Base-by-base conservation (phyloP, 495 filamentous ascomycete species). In the Apodospora peruviana region DNA sequence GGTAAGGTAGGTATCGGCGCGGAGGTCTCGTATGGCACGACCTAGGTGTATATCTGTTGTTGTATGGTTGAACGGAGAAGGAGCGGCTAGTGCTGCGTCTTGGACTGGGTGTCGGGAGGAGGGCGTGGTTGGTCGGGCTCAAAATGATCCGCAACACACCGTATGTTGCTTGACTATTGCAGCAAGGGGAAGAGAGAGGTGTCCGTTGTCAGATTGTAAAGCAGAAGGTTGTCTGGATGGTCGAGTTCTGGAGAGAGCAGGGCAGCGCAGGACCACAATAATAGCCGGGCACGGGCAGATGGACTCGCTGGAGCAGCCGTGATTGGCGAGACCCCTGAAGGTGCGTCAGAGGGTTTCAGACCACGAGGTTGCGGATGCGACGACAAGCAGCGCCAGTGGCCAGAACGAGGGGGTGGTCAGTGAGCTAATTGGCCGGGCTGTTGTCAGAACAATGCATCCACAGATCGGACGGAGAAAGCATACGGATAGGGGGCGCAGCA, bases 271-370 rank as follows among this genome's bases (percentile, higher is more conserved):
- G 19, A 22, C 19, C 20, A 46, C 27, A 48, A 23, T 36, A 8
- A 49, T 46, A 48, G 48, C 47, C 44, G 46, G 45, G 48, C 44
- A 47, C 18, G 39, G 36, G 34, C 40, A 20, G 32, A 18, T 4
- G 40, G 22, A 42, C 27, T 19, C 21, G 42, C 17, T 47, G 43
- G 49, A 49, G 51, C 44, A 18, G 29, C 21, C 32, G 54, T 43
- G 25, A 53, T 47, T 51, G 45, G 36, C 32, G 42, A 42, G 51
- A 41, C 48, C 55, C 62, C 55, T 52, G 52, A 52, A 34, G 38
- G 16, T 62, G 60, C 60, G 58, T 66, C 63, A 61, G 60, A 50
- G 25, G 18, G 63, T 66, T 66, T 64, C 62, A 68, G 58, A 50
- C 48, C 35, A 50, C 47, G 47, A 45, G 52, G 40, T 47, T 25